A percentile compares a stretch with the other conserved stretches of the same genome.
These are phyloP conservation scores for Termitomyces sp. DNA, from an alignment of 768 basidiomycete genomes.

Conservation along the genomic window DNA sequence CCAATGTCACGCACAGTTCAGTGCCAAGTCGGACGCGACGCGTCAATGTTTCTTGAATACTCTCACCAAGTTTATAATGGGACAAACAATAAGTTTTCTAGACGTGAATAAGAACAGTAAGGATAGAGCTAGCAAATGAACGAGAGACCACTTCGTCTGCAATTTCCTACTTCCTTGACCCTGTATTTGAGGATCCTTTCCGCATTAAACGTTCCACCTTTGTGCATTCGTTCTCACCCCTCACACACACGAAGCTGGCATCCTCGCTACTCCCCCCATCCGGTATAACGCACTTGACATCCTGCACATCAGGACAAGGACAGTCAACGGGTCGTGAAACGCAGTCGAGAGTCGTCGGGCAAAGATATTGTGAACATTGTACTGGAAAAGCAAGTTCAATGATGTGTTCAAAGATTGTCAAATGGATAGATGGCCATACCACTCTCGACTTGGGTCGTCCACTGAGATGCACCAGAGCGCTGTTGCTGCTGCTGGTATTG, in stretches of 20 bases:
- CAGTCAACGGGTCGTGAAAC: slow-evolving; percentile 59
- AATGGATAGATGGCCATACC: slow-evolving; percentile 32
- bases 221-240: slow-evolving; percentile 60
- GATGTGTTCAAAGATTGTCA: not conserved
- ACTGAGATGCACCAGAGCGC: slow-evolving; percentile 50
- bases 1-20: not conserved
- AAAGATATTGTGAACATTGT: slow-evolving; percentile 67
- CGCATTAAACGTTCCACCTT: slow-evolving; percentile 51
- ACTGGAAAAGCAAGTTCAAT: slow-evolving; percentile 32
- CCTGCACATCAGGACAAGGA: slow-evolving; percentile 72
- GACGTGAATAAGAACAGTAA: not conserved
- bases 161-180: slow-evolving; percentile 19
- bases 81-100: not conserved
- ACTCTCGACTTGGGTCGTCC: slow-evolving; percentile 58
- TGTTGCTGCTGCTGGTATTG: slow-evolving; percentile 47
- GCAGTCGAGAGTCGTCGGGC: slow-evolving; percentile 70
- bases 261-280: slow-evolving; percentile 46
- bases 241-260: slow-evolving; percentile 64
- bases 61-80: not conserved
- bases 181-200: slow-evolving; percentile 20
- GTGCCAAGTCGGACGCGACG: not conserved
- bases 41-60: not conserved
- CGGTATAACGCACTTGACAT: slow-evolving; percentile 71
- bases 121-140: not conserved
- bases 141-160: not conserved